A percentile compares a stretch with the other conserved stretches of the same genome.
These are phyloP conservation scores for Leucogyrophana mollusca DNA, from an alignment of 768 basidiomycete species.

Conservation along the genomic window DNA sequence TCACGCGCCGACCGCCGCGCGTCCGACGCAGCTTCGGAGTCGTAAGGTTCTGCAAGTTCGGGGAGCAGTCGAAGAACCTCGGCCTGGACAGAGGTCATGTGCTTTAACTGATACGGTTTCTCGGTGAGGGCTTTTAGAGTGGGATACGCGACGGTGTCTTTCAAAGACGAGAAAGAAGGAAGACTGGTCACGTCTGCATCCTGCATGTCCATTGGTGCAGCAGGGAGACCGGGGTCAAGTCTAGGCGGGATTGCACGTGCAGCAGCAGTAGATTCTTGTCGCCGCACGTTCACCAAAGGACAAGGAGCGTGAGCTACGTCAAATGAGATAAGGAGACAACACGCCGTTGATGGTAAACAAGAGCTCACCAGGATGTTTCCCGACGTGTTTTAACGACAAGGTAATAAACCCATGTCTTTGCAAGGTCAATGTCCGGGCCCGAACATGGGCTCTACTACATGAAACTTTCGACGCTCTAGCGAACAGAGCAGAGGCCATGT, in stretches of 20 bases:
- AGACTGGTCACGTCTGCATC: too few species aligned
- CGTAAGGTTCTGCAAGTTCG: slow-evolving; percentile 54
- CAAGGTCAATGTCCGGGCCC: not conserved
- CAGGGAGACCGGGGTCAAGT: too few species aligned
- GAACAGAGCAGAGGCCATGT: slow-evolving; percentile 5
- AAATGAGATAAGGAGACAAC: not conserved
- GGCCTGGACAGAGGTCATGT: slow-evolving; percentile 83
- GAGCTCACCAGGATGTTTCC: not conserved
- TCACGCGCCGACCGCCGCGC: slow-evolving; percentile 45
- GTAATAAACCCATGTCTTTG: slow-evolving; percentile 2
- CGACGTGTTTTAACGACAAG: not conserved
- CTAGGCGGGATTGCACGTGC: not conserved
- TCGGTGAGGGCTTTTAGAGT: slow-evolving; percentile 61
- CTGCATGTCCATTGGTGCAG: too few species aligned
- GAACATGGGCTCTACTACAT: slow-evolving; percentile 2
- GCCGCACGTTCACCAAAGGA: not conserved
- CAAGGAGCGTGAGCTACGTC: not conserved
- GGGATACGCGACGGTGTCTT: slow-evolving; percentile 34
- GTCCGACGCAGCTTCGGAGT: slow-evolving; percentile 25
- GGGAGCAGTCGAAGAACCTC: slow-evolving; percentile 79
- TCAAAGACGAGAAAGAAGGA: slow-evolving; percentile 32
- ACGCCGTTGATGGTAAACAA: not conserved
- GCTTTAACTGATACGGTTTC: slow-evolving; percentile 61
- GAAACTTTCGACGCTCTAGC: slow-evolving; percentile 1
- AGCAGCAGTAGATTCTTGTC: not conserved